These are phyloP conservation scores for Kwoniella mangroviensis DNA, from an alignment of 768 basidiomycete species.

Conservation along the genomic window DNA sequence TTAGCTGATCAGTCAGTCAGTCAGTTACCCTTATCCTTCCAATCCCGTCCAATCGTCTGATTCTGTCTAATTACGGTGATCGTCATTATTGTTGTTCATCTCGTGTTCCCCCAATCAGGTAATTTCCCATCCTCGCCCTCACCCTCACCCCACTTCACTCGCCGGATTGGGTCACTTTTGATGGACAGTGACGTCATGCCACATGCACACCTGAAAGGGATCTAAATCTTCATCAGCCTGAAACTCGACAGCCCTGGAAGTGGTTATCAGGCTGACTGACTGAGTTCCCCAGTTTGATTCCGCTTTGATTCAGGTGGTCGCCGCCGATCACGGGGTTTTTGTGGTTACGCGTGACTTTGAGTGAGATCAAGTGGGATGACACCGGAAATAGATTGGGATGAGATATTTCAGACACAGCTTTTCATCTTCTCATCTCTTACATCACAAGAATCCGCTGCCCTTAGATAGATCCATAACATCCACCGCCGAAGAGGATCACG, in stretches of 20 bases:
- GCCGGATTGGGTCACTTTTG: not conserved
- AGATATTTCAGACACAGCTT: conserved; percentile 4
- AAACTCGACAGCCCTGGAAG: not conserved
- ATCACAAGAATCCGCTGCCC: too few relatives aligned
- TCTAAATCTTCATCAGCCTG: conserved; percentile 5
- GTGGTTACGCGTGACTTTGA: not conserved
- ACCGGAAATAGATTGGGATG: not conserved
- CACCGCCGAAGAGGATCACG: too few relatives aligned
- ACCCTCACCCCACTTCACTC: not conserved
- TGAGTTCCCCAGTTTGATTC: not conserved
- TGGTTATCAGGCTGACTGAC: not conserved
- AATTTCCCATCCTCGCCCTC: not conserved
- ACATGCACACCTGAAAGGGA: not conserved
- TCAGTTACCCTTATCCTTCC: not conserved
- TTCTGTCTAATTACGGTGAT: not conserved
- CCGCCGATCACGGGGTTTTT: conserved; percentile 1
- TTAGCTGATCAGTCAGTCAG: too few relatives aligned
- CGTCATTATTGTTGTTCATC: not conserved
- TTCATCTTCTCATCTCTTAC: not conserved
- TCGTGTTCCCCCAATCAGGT: not conserved
- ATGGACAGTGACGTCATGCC: not conserved
- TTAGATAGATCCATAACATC: too few relatives aligned
- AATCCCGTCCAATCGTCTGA: not conserved
- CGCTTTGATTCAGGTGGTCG: not conserved
- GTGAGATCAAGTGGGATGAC: not conserved